These are phyloP conservation scores for Euphrasia confusa DNA, from an alignment of 257 asterid genomes.

Conservation along the genomic window DNA sequence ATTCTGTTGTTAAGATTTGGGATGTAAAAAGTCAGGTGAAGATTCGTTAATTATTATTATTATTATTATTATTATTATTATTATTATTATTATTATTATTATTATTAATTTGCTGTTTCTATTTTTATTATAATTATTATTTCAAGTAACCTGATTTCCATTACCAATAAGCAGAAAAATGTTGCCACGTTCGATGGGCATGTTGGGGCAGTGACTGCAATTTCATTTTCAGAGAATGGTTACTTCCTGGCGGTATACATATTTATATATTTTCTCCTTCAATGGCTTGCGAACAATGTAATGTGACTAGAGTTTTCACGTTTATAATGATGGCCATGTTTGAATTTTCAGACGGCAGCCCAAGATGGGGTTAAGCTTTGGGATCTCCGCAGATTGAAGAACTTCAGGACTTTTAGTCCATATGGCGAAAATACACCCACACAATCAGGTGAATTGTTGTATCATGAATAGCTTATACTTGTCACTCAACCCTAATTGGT, in stretches of 20 bases:
- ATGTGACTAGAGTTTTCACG: slow-evolving; percentile 12
- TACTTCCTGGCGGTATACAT: slow-evolving; percentile 82
- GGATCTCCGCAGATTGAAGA: slow-evolving; percentile 94
- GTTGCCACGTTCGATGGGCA: slow-evolving; percentile 92
- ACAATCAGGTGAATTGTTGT: slow-evolving; percentile 55
- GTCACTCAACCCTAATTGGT: not conserved
- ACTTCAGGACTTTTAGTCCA: slow-evolving; percentile 70
- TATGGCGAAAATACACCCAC: slow-evolving; percentile 84
- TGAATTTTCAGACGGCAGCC: slow-evolving; percentile 79
- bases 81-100: too few species aligned
- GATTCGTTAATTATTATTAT: not conserved
- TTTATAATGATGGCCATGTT: slow-evolving; percentile 14
- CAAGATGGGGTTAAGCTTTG: slow-evolving; percentile 97
- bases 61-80: too few species aligned
- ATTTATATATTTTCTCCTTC: slow-evolving; percentile 35
- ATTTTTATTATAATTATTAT: too few species aligned
- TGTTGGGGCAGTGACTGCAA: slow-evolving; percentile 76
- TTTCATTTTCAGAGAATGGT: slow-evolving; percentile 97
- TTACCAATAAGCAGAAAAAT: slow-evolving; percentile 42
- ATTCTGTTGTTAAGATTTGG: slow-evolving; percentile 78
- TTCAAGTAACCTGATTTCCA: not conserved
- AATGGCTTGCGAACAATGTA: slow-evolving; percentile 8
- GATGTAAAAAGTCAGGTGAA: slow-evolving; percentile 96
- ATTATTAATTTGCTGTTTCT: too few species aligned
- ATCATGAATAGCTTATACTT: slow-evolving; percentile 9